Base-by-base conservation (phyloP, 345 rosid genomes). In the Dovyalis caffra region DNA sequence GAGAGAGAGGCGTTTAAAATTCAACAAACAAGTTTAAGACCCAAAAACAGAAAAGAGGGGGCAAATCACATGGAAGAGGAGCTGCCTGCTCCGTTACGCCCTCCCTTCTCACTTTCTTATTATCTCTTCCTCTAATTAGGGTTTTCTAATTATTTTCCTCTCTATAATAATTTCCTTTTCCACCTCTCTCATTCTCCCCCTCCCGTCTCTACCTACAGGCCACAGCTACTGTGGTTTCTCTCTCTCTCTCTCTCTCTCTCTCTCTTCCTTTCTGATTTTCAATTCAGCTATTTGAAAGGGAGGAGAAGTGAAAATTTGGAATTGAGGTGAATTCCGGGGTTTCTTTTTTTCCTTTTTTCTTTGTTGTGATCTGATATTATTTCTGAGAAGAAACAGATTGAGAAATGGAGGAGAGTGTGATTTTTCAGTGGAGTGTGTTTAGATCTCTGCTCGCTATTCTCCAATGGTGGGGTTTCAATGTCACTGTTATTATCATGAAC, bases 381-480 rank as follows among this genome's bases (percentile, higher is more conserved):
- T 47, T 33, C 66, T 38, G 77, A 49, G 78, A 74, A 66, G 5
- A 18, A 47, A 66, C 33, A 53, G 61, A 4, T 37, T 10, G 77
- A 57, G 77, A 67, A 49, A 95, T 95, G 99, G 99, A 95, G 72
- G 99, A 91, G 73, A 87, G 88, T 77, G 47, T 65, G 33, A 65
- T 89, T 79, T 83, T 40, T 70, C 86, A 86, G 83, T 88, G 89
- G 97, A 86, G 87, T 64, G 73, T 89, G 66, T 69, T 93, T 84
- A 95, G 97, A 95, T 95, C 98, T 83, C 88, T 95, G 29, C 84
- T 93, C 28, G 99, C 99, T 28, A 95, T 95, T 82, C 51, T 91
- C 64, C 99, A 95, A 33, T 95, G 99, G 99, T 95, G 98, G 99
- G 86, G 74, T 60, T 95, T 93, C 88, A 95, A 95, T 70, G 99